A percentile compares a stretch with the other conserved stretches of the same genome.
Conservation (phyloP, 2,329 filamentous ascomycete species). For the Xylariomycetidae sp. region DNA sequence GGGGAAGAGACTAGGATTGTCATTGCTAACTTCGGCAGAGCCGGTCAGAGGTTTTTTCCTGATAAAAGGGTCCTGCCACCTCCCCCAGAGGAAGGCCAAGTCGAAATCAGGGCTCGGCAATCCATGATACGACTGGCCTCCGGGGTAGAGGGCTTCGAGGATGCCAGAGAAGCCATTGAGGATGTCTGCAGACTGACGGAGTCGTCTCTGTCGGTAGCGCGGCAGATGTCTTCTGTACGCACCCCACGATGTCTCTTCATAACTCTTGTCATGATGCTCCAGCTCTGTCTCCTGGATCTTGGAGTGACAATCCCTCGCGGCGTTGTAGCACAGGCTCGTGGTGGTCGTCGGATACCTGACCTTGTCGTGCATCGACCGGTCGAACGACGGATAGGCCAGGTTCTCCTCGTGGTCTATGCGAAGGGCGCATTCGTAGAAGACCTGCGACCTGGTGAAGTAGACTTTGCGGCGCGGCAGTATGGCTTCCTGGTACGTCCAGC, state of each 20-base stretch:
- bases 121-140: background rate
- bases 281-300: background rate
- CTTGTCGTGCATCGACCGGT: background rate
- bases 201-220: background rate
- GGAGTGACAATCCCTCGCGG: background rate
- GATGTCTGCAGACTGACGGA: background rate
- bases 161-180: background rate
- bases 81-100: background rate
- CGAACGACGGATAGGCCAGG: background rate
- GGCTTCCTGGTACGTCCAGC: slow-evolving; percentile 11
- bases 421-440: slow-evolving; percentile 20
- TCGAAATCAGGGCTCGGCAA: background rate
- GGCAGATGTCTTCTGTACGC: background rate
- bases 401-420: background rate
- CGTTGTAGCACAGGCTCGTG: background rate
- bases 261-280: background rate
- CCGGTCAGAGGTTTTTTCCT: background rate
- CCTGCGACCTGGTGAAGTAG: slow-evolving; percentile 21
- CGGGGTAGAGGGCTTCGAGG: background rate
- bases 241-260: background rate
- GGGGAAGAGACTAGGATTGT: background rate
- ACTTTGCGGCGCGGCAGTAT: slow-evolving; percentile 13
- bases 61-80: background rate
- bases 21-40: background rate
- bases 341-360: background rate